Percentiles rank a stretch among this genome's conserved stretches.
Conservation (phyloP, 495 filamentous ascomycete genomes). For the Daldinia decipiens region DNA sequence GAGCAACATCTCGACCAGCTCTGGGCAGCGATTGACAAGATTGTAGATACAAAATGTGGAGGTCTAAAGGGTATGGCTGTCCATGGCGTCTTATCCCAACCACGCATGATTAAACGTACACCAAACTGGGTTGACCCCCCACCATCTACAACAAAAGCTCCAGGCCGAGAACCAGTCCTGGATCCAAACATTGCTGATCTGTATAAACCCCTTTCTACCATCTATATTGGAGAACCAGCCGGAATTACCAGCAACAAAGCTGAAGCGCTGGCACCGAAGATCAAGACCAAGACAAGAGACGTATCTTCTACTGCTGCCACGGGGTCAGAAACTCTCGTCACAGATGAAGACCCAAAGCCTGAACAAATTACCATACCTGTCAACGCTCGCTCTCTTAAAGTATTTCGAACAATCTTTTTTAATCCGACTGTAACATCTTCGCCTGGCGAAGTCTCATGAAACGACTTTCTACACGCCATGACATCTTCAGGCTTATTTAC, state of each 20-base stretch:
- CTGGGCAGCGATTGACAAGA: slow-evolving; percentile 54
- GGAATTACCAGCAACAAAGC: not conserved
- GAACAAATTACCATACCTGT: slow-evolving; percentile 38
- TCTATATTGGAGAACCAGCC: not conserved
- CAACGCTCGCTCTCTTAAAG: slow-evolving; percentile 56
- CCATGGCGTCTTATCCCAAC: slow-evolving; percentile 44
- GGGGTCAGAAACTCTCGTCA: not conserved
- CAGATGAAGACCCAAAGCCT: not conserved
- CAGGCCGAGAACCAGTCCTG: not conserved
- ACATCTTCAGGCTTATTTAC: slow-evolving; percentile 54
- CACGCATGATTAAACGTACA: slow-evolving; percentile 57
- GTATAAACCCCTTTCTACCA: slow-evolving; percentile 31
- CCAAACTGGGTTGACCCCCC: slow-evolving; percentile 59
- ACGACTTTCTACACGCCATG: slow-evolving; percentile 65
- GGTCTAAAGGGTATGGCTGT: slow-evolving; percentile 37
- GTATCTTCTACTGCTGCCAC: not conserved
- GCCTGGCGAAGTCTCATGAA: slow-evolving; percentile 61
- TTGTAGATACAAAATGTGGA: slow-evolving; percentile 52
- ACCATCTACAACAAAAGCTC: slow-evolving; percentile 20
- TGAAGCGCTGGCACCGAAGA: not conserved
- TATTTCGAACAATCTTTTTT: slow-evolving; percentile 61
- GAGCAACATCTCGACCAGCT: slow-evolving; percentile 61
- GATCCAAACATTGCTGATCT: not conserved
- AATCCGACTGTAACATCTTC: slow-evolving; percentile 35
- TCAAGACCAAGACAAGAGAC: not conserved